These are phyloP conservation scores for Aspergillus panamensis DNA, from an alignment of 495 filamentous ascomycete genomes.

Conservation along the genomic window DNA sequence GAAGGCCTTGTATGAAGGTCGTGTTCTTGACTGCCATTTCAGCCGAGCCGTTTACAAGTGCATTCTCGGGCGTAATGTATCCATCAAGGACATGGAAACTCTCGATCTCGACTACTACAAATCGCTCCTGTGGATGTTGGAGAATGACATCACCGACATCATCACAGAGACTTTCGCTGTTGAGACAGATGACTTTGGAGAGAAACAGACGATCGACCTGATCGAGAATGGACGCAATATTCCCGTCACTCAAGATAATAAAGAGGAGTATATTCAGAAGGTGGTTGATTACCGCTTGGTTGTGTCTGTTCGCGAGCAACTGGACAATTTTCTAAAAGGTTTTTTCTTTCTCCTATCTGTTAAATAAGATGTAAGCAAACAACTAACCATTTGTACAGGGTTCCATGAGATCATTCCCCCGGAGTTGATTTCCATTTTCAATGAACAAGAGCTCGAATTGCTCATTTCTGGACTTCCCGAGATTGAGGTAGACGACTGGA, in stretches of 20 bases:
- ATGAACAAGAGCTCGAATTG: conserved; percentile 95
- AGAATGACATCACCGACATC: conserved; percentile 98
- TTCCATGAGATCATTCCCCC: conserved; percentile 98
- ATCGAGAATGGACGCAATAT: conserved; percentile 85
- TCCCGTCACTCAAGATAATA: conserved; percentile 95
- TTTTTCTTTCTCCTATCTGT: conserved; percentile 27
- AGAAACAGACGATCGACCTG: conserved; percentile 81
- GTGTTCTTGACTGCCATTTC: conserved; percentile 97
- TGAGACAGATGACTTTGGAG: conserved; percentile 89
- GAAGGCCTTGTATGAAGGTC: conserved; percentile 95
- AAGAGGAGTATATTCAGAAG: conserved; percentile 91
- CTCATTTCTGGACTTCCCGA: conserved; percentile 96
- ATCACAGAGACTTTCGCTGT: conserved; percentile 97
- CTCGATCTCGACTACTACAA: conserved; percentile 99
- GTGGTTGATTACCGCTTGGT: conserved; percentile 93
- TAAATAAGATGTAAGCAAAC: neutral
- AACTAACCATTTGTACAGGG: conserved; percentile 47
- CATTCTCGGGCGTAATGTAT: conserved; percentile 90
- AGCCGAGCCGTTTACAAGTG: conserved; percentile 97
- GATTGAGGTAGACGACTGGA: conserved; percentile 98
- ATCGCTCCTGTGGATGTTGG: conserved; percentile 97
- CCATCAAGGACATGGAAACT: conserved; percentile 99
- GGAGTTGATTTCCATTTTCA: conserved; percentile 95
- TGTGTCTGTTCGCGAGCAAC: conserved; percentile 85
- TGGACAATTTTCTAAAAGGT: conserved; percentile 94